Conservation (phyloP, 140 eudicot species). For the Bidens hawaiensis region DNA sequence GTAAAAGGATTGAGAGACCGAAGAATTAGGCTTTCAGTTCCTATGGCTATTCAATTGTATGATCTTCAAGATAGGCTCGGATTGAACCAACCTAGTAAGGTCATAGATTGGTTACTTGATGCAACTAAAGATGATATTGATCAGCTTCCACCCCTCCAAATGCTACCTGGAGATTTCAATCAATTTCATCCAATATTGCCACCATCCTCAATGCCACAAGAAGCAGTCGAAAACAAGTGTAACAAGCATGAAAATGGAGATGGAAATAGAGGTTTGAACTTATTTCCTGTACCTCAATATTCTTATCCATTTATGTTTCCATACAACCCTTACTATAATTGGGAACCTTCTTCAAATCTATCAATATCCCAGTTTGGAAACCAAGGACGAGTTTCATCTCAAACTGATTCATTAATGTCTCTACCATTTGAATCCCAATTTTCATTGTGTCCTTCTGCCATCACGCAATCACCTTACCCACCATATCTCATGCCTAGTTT, state of each 20-base stretch:
- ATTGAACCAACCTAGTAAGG: conserved; percentile 85
- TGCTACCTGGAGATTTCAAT: conserved; percentile 45
- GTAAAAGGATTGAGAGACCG: conserved; percentile 83
- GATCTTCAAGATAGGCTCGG: conserved; percentile 88
- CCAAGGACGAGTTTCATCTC: conserved; percentile 39
- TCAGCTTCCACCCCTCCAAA: conserved; percentile 84
- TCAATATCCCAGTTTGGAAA: conserved; percentile 65
- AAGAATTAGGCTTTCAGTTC: conserved; percentile 80
- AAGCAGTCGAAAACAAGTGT: conserved; percentile 33
- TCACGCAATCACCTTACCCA: conserved; percentile 33
- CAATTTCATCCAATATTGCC: conserved; percentile 34
- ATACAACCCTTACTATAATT: conserved; percentile 47
- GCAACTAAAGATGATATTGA: conserved; percentile 74
- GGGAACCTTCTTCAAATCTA: conserved; percentile 63
- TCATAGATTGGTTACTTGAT: conserved; percentile 87
- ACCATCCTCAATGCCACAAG: conserved; percentile 31
- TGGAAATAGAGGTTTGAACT: conserved; percentile 56
- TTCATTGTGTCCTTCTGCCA: conserved; percentile 39
- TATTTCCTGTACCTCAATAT: conserved; percentile 54
- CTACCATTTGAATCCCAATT: conserved; percentile 46
- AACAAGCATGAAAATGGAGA: conserved; percentile 34
- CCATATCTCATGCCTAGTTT: conserved; percentile 27
- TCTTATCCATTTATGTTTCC: conserved; percentile 42
- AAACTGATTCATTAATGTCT: conserved; percentile 34
- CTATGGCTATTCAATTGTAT: conserved; percentile 86